Evolutionary conservation across 805 yeast genomes (phyloP), one percentile per base, ranked within the genome.

Genomic region (Saturnispora zaruensis): DNA sequence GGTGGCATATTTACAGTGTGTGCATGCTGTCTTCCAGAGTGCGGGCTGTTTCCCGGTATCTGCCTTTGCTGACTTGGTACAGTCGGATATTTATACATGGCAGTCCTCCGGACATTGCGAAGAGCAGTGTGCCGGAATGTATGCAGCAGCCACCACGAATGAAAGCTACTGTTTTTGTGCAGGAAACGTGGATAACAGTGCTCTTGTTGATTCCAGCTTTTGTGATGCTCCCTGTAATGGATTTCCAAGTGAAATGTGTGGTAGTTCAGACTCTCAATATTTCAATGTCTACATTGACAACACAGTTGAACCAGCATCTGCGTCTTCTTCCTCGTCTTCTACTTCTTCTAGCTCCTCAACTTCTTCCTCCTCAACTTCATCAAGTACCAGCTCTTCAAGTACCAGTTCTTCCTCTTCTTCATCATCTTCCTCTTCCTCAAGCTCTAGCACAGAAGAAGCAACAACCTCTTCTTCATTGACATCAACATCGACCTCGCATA

Each of bases 141-240:
- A 56, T 51, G 77, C 76, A 4, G 67, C 67, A 55, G 78, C 78
- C 18, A 58, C 77, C 33, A 60, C 72, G 4, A 63, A 72, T 50
- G 86, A 87, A 5, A 57, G 69, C 23, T 59, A 66, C 20, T 87
- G 95, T 63, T 84, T 74, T 60, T 87, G 95, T 63, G 90, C 89
- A 23, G 66, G 73, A 59, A 55, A 66, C 0, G 50, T 67, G 13
- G 72, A 79, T 5, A 49, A 64, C 6, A 57, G 56, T 5, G 55
- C 53, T 21, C 32, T 49, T 6, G 62, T 61, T 21, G 55, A 58
- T 24, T 44, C 66, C n/a, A 57, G 64, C 41, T 53, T 64, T 16
- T 84, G 90, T 66, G 54, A 61, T 43, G 52, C 56, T 1, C 46
- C 62, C 5, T 87, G 96, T 64, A 58, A 64, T 16, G 95, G 89